Base-by-base conservation (phyloP, 495 filamentous ascomycete species). In the Hyaloscypha bicolor region DNA sequence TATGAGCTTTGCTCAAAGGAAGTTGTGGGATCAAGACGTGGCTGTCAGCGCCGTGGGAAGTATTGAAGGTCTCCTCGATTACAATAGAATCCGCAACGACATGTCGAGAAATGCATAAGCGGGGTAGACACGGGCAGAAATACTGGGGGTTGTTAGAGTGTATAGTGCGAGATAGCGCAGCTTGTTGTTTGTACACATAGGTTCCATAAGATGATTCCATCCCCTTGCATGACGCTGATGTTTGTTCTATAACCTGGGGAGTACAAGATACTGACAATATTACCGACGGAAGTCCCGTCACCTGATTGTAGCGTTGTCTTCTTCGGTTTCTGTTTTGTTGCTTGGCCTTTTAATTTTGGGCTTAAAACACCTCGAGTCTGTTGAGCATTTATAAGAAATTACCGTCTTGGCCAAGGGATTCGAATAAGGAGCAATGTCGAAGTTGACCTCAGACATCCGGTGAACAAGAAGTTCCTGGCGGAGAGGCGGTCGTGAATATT, bases 21-120 rank as follows among this genome's bases (percentile, higher is more conserved):
- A 91, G 78, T 80, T 99, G 60, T 99, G 95, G 95, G 95, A 99
- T 80, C 91, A 94, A 80, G 95, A 99, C 78, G 78, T 99, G 63
- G 95, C 96, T 68, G 84, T 99, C 78, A 91, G 87, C 73, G 96
- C 96, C 16, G 89, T 98, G 61, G 95, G 95, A 63, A 89, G 86
- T 79, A 91, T 98, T 76, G 94, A 98, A 84, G 96, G 66, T 60
- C 65, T 88, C 75, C 77, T 97, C 67, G 94, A 97, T 80, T 99
- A 98, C 83, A 82, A 93, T 74, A 83, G 95, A 69, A 87, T 98
- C 72, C 83, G 96, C 68, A 86, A 85, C 73, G 94, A 97, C 78
- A 98, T 96, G 89, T 91, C 84, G 80, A 88, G 94, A 77, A 97
- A 94, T 81, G 71, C 73, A 61, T 75, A 75, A 62, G 51, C 19